Base-by-base conservation (phyloP, 495 filamentous ascomycete species). In the Neurospora sp. region DNA sequence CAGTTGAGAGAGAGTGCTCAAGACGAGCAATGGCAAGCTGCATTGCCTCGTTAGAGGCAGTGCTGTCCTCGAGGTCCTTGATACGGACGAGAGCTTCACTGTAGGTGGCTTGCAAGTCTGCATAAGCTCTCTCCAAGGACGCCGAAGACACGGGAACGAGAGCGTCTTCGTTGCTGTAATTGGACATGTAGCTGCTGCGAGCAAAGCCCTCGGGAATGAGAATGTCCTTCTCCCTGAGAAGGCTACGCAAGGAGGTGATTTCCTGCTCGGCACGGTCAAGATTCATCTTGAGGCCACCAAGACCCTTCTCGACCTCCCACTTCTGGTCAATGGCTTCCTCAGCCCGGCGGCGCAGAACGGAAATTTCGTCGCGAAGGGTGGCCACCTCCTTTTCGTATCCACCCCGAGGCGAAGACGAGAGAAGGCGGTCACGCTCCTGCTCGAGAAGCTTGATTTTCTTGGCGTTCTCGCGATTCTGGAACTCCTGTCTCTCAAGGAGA, bases 291-390 rank as follows among this genome's bases (percentile, higher is more conserved):
- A 99, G 84, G 53, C 95, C 94, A 72, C 90, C 87, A 16, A 99
- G 86, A 35, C 94, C 94, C 81, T 97, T 97, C 82, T 99, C 96
- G 72, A 94, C 95, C 81, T 96, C 91, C 88, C 91, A 98, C 83
- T 98, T 98, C 77, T 94, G 92, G 76, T 96, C 93, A n/a, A 98
- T 85, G 27, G 96, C 96, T 71, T 99, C 96, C 75, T 98, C 94
- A 35, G 96, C 94, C 70, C 96, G 90, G 71, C 90, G 90, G 39
- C 96, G 90, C 68, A 99, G 88, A 9, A 89, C 86, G 73, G 91
- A 92, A 74, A 99, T 91, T 79, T 99, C 96, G 9, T 91, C 88
- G 71, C 94, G 90, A 20, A 98, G 85, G 72, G 86, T 88, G 3
- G 83, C 80, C 18, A 98, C 92, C 76, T 99, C 95, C 72, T 86